Evolutionary conservation across 163 green algal genomes (phyloP), one percentile per base, ranked within the genome.

Genomic region (Prototheca cutis): DNA sequence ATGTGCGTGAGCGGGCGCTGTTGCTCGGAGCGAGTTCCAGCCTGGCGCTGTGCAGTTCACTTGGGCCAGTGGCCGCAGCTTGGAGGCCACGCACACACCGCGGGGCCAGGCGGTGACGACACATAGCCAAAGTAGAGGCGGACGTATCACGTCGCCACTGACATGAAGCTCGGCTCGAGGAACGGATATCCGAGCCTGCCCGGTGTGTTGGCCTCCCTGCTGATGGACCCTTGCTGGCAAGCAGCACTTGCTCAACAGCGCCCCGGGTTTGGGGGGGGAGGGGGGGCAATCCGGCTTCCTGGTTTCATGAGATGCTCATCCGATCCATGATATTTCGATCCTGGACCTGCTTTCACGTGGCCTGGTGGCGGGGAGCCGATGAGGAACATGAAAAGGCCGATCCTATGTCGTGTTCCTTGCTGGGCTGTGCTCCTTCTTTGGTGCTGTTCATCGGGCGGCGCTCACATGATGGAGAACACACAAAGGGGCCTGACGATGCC

Each of bases 131-230:
- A 51, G 42, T 23, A 5, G 10, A 51, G 42, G 42, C 36, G 13
- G 36, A 45, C 36, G 13, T 10, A 45, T 45, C 13, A 45, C 36
- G 17, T 45, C 25, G 17, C 42, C 42, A n/a, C 10, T 45, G 36
- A 45, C 36, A 45, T 21, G 13, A 45, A 13, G 10, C 13, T 45
- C 42, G 42, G 42, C 42, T 28, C 42, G 42, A 51, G 42, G 25
- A 24, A 51, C 42, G 25, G 42, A 51, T 51, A 51, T 51, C 42
- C 25, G 42, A 51, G 42, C 42, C 42, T 51, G 23, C 17, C 13
- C 42, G 13, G 18, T 23, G 10, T 51, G 13, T 7, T 45, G 36
- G 10, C 36, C 10, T 45, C 10, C 10, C 10, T 45, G 13, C 36
- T 45, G 36, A 13, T 45, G 36, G 36, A n/a, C n/a, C n/a, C n/a